Evolutionary conservation across 192 early-diverging fungal genomes (phyloP), one percentile per base, ranked within the genome.

Genomic region (Lobosporangium transversale): DNA sequence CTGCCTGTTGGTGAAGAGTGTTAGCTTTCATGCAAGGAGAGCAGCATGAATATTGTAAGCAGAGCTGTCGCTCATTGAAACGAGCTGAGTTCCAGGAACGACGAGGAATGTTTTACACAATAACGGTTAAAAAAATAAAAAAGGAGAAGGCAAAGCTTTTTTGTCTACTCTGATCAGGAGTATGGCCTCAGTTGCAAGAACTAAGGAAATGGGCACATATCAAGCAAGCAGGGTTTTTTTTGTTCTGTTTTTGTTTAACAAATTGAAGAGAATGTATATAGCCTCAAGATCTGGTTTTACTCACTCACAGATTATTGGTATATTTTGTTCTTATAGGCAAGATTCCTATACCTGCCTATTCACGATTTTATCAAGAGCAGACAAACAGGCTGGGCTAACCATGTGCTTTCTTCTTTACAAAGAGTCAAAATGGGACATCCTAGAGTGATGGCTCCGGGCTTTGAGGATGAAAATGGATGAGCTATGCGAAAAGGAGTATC

Each of bases 141-240:
- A 61, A 56, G 50, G 44, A 61, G 40, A 7, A 50, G 30, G 9
- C 45, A 52, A 6, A 37, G 49, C 12, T 54, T 18, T 21, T 68
- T 68, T 36, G 58, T 49, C 4, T 68, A 52, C 35, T 68, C 58
- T 40, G 56, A 68, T 29, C 14, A 43, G n/a, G 55, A 21, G 33
- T 26, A 27, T 51, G 50, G 23, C 15, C 61, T 53, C 21, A 63
- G 51, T 42, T 66, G 18, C 14, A 55, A 32, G 49, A 64, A 30
- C 62, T 64, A 4, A 4, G 31, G 8, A 53, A 64, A 23, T 64
- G 62, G 56, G 51, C 2, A 54, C 52, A 15, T 52, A 53, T 36
- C 23, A 64, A 1, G 52, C 42, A 1, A 44, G 51, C 30, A 43
- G 62, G 62, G 1, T 45, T 45, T 43, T 27, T 32, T 32, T 17